Evolutionary conservation across 495 filamentous ascomycete genomes (phyloP).

Genomic region (Chaetomium fimeti): DNA sequence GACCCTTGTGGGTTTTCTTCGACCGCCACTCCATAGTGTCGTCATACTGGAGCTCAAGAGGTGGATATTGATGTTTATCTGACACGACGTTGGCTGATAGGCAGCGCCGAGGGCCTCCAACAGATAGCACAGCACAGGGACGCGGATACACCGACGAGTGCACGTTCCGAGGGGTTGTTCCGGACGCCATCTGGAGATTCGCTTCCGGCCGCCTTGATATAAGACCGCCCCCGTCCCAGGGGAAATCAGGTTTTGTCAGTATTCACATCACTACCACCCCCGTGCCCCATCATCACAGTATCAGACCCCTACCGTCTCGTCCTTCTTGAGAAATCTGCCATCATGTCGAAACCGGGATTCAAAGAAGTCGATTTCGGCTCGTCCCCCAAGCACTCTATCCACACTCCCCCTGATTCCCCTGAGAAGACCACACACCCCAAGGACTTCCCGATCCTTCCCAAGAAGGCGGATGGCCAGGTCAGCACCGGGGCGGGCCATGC

Average conservation of each 20-base stretch:
- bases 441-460: slow-evolving; percentile 16
- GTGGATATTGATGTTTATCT: slow-evolving; percentile 13
- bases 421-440: slow-evolving; percentile 14
- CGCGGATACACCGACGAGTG: neutral
- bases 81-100: slow-evolving; percentile 7
- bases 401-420: slow-evolving; percentile 30
- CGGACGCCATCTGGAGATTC: neutral
- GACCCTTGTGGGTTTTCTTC: slow-evolving; percentile 11
- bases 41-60: slow-evolving; percentile 19
- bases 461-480: slow-evolving; percentile 20
- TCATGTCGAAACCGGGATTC: slow-evolving; percentile 56
- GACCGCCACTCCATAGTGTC: slow-evolving; percentile 17
- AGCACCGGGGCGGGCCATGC: slow-evolving; percentile 28
- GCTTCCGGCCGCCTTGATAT: neutral
- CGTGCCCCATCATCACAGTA: neutral
- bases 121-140: neutral
- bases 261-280: neutral
- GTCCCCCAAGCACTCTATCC: slow-evolving; percentile 32
- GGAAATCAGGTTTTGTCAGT: neutral
- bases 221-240: neutral
- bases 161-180: neutral
- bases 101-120: neutral
- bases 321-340: neutral
- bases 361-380: slow-evolving; percentile 56
- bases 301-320: neutral